Evolutionary conservation across 108 stramenopile species (phyloP), one percentile per base, ranked within the genome.

Genomic region (Cyclotella choctawhatcheeana): DNA sequence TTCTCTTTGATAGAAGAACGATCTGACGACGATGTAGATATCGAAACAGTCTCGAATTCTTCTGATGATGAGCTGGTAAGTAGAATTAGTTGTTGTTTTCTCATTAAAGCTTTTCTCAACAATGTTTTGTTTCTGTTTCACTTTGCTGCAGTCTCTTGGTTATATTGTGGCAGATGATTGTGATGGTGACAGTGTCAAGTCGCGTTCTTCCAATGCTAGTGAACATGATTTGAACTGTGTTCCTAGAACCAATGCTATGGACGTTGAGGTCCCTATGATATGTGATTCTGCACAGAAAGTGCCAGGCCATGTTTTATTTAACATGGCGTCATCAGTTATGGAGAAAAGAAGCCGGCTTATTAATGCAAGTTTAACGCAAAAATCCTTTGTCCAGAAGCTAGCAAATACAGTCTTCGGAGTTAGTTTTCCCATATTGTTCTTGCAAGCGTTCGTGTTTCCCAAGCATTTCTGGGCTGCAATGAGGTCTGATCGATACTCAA

Each of bases 281-380:
- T n/a, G 53, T 4, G 25, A 5, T 54, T 5, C 21, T 4, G 4
- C 47, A 48, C n/a, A n/a, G 47, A 48, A 54, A 27, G 25, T n/a
- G n/a, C n/a, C n/a, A n/a, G n/a, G n/a, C n/a, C 62, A 63, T 26
- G 44, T 63, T 13, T 24, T 63, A 12, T 45, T 45, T 5, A 63
- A 63, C 26, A 8, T 33, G 17, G 62, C 44, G 2, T 40, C 22
- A 16, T 5, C 24, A 10, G 7, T 63, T 20, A 17, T 34, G 17
- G 10, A 6, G 7, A 40, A 44, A 45, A 26, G 2, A 3, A 26
- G 31, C 2, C 21, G 45, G 32, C 62, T 18, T 20, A 44, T 63
- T 3, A 27, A 8, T 27, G 62, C 44, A 2, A 63, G 8, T 3
- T 4, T 26, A 10, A 6, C 17, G 4, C 62, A 63, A 27, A 20